phyloP scores from a whole-genome alignment of 2,329 filamentous ascomycete genomes.

The Immersiporthe knoxdaviesiana region DNA sequence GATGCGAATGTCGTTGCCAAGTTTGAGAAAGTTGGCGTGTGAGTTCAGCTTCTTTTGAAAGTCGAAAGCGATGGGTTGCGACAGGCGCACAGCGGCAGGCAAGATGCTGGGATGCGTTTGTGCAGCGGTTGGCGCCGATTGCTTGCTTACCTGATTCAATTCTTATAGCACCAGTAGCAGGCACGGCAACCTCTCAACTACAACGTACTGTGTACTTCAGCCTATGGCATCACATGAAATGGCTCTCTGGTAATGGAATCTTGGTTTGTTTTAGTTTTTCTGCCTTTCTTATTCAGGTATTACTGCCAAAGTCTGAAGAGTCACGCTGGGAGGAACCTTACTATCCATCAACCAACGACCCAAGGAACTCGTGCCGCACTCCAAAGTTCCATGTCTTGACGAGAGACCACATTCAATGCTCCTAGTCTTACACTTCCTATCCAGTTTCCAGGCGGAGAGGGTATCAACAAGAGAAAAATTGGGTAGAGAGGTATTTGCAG shows the following conservation, averaged over 20 bases:
- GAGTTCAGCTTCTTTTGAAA: neutral
- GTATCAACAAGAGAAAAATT: neutral
- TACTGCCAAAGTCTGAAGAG: neutral
- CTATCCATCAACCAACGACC: neutral
- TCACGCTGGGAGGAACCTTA: neutral
- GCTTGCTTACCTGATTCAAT: conserved; percentile 4
- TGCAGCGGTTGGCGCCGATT: neutral
- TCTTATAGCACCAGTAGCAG: neutral
- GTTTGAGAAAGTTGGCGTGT: neutral
- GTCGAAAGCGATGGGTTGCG: conserved; percentile 2
- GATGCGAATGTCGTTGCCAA: too few species aligned
- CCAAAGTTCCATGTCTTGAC: neutral
- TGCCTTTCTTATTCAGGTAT: neutral
- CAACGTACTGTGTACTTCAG: too few species aligned
- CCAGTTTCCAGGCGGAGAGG: neutral
- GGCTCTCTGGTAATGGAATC: too few species aligned
- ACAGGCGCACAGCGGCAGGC: conserved; percentile 9
- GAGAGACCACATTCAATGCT: neutral
- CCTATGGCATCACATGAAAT: too few species aligned
- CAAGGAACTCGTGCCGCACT: neutral
- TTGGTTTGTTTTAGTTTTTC: neutral
- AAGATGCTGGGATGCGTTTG: neutral
- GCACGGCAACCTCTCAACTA: neutral
- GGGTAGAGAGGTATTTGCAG: conserved; percentile 1
- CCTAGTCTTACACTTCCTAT: neutral